phyloP scores from a whole-genome alignment of 208 protist species.

The Wallacemonas sp. region DNA sequence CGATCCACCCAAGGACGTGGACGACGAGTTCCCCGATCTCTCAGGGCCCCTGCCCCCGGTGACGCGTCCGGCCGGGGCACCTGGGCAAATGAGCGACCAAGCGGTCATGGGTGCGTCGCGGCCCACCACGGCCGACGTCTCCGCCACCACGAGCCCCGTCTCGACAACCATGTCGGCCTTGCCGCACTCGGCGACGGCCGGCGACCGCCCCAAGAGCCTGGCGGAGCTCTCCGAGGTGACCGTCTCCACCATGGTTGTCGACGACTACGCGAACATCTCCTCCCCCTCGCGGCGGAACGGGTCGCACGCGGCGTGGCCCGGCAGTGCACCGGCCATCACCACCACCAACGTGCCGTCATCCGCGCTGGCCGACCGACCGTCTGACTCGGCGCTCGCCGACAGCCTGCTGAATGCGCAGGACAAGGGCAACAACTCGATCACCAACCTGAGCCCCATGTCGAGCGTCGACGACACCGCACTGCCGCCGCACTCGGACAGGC shows the following conservation, averaged over 20 bases:
- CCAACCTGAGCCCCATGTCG: background rate
- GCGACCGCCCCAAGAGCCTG: background rate
- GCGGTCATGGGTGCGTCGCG: background rate
- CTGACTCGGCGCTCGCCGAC: background rate
- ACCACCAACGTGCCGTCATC: too few relatives aligned
- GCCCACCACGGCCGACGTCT: background rate
- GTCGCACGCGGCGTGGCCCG: background rate
- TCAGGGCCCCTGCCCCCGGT: background rate
- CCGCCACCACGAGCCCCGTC: conserved; percentile 1
- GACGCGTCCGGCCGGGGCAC: too few relatives aligned
- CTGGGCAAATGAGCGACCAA: too few relatives aligned
- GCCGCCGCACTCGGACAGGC: background rate
- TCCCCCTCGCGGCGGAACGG: background rate
- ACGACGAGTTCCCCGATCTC: conserved; percentile 29
- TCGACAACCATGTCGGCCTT: background rate
- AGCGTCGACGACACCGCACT: conserved; percentile 2
- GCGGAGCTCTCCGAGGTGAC: conserved; percentile 1
- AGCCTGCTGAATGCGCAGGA: background rate
- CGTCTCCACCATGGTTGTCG: background rate
- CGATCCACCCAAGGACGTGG: background rate
- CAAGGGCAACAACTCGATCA: background rate
- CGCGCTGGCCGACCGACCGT: background rate
- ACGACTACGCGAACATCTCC: conserved; percentile 14
- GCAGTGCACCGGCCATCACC: background rate
- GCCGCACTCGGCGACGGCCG: background rate